Evolutionary conservation across 495 filamentous ascomycete genomes (phyloP), one percentile per base, ranked within the genome.

Genomic region (Penicillium maclennaniae): DNA sequence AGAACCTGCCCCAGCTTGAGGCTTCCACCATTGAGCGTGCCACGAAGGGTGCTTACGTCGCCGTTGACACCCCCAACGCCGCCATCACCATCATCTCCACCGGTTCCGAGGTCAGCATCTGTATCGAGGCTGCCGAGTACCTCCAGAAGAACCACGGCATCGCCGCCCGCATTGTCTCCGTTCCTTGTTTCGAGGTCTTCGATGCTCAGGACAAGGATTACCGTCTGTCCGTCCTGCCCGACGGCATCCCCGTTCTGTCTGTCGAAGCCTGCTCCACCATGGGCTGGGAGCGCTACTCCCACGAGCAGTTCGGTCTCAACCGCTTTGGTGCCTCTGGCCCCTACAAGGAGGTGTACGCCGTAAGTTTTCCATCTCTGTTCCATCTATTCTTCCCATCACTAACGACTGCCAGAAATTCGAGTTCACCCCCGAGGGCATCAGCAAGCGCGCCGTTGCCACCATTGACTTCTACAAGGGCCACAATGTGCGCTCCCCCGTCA

Each of bases 281-380:
- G 78, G 92, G 92, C 55, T 98, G 93, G 93, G 92, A 97, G 83
- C 86, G 89, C 70, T 98, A 97, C 76, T 86, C 91, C 50, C 91
- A 98, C 73, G 93, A 98, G 83, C 93, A 98, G 77, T 98, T 98
- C 67, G 93, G 93, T 67, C 83, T 98, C 37, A 97, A 98, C 86
- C 83, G 93, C 65, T 98, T 98, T 73, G 93, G 93, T 83, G 92
- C 91, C 60, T 92, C 87, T 47, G 93, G 92, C 59, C 84, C 93
- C 55, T 98, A 97, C 79, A 95, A 95, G 85, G 84, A 97, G 65
- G 91, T 98, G 47, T 98, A 98, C 78, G 87, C 86, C 80, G 90
- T 87, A 83, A 73, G 83, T 77, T 57, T 47, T 20, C 8, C 38
- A 8, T 23, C 15, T 20, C 41, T 7, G 10, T 25, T 8, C 9